These are phyloP conservation scores for Rhododendron vialii DNA, from an alignment of 148 eudicot genomes.

Conservation along the genomic window DNA sequence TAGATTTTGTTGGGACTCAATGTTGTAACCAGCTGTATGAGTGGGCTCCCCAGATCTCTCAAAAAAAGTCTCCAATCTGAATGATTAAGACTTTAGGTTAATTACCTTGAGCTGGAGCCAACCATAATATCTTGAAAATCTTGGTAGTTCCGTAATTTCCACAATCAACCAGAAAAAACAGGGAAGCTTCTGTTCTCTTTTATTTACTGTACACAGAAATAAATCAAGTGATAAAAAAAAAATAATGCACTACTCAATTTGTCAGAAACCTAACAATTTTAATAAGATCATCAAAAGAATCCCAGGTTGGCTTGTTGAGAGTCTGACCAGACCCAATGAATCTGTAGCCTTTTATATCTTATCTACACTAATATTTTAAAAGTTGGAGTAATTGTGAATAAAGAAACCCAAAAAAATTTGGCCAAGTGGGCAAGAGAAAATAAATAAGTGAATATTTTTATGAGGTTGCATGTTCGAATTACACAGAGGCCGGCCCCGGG, in stretches of 20 bases:
- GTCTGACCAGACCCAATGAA: constrained; percentile 47
- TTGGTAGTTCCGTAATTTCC: constrained; percentile 17
- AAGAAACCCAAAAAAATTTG: neutral
- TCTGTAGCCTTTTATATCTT: constrained; percentile 20
- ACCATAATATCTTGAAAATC: constrained; percentile 37
- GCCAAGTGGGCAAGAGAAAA: no score
- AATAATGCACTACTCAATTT: neutral
- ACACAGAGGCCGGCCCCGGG: no score
- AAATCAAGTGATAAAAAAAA: neutral
- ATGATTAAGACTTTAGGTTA: constrained; percentile 32
- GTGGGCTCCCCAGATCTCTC: constrained; percentile 24
- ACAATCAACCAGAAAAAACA: constrained; percentile 12
- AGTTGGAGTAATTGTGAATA: neutral
- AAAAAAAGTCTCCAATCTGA: constrained; percentile 35
- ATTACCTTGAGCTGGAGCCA: constrained; percentile 33
- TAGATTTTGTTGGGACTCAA: constrained; percentile 17
- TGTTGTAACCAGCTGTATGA: constrained; percentile 47
- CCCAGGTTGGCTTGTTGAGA: constrained; percentile 50
- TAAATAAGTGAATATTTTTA: no score
- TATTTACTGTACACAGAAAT: constrained; percentile 13
- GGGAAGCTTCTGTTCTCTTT: constrained; percentile 43
- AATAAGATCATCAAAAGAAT: constrained; percentile 24
- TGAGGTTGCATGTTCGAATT: neutral
- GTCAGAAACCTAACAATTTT: neutral
- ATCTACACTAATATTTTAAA: neutral